Evolutionary conservation across 2,329 filamentous ascomycete genomes (phyloP), one percentile per base, ranked within the genome.

Genomic region (Decorospora gaudefroyi): DNA sequence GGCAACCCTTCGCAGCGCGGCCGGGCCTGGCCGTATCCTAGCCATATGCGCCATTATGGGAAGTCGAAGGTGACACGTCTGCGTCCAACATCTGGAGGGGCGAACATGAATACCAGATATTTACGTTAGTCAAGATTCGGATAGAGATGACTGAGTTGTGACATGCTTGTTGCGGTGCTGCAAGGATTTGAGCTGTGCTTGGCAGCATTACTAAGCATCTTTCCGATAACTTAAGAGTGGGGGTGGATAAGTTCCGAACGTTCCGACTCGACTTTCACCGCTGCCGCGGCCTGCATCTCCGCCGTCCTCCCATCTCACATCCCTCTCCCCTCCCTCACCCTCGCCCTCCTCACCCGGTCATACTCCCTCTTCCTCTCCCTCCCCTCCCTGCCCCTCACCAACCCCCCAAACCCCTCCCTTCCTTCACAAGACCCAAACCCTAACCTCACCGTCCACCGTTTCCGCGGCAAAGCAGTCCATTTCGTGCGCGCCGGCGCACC

Each of bases 11-110:
- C 53, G 57, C 47, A 55, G 45, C 30, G 47, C 57, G 45, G 56
- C 51, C 46, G 58, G 51, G 26, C 49, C 51, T 48, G 61, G 51
- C 58, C 62, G 62, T 28, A 61, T 50, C 33, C 49, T 66, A 53
- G 58, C 58, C 62, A 66, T 65, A 38, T 46, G 58, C 53, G 59
- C 55, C 64, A 69, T 69, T 49, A 59, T 28, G 50, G 29, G 28
- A 42, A 55, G 39, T 49, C 38, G 43, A 33, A 46, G 29, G 42
- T 45, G 35, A 29, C 23, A 33, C 18, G 25, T 28, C 51, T 49
- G 52, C 50, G 49, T 37, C 51, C 49, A 50, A 53, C 64, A 70
- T 69, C 31, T 43, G 57, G 44, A 48, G 50, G 39, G 49, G 56
- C 43, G 36, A 42, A 46, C 59, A 61, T 57, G 35, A 25, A 35